Base-by-base conservation (phyloP, 148 eudicot genomes). In the Rheum nobile region DNA sequence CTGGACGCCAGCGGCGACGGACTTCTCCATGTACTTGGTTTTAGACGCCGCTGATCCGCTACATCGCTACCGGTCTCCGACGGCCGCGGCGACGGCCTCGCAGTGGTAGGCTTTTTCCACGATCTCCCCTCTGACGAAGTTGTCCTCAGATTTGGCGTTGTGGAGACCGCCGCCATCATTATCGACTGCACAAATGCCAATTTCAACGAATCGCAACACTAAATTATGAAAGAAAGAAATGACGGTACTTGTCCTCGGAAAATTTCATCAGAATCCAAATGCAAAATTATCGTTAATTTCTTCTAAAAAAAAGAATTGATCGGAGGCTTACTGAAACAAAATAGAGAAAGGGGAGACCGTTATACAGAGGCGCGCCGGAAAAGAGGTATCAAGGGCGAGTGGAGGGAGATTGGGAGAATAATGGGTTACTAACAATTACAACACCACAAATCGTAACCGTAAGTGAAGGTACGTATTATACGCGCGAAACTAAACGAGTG, bases 91-190 rank as follows among this genome's bases (percentile, higher is more conserved):
- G 90, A 89, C 63, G 88, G 86, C 10, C 90, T 73, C 22, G 78
- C 6, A 41, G 43, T 83, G 6, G 78, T 87, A 29, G 84, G 77
- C 65, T 72, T 87, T 37, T 59, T 77, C 31, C 76, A 84, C 1
- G 84, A 42, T 77, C 79, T 72, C n/a, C 74, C 65, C 28, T 41
- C 69, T 10, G 87, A 69, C 7, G 82, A 35, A 17, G 19, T 24
- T 4, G 79, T 46, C 83, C 79, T 85, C 55, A 75, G 77, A 74
- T 85, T 83, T 26, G 82, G 87, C 17, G 91, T 73, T 0, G 84
- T 74, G n/a, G 91, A 80, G 14, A 79, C 79, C 17, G 82, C 82
- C 44, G 87, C 88, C 91, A 90, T 85, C 74, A 72, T 85, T 13
- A 73, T 73, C 77, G 37, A 78, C 31, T 71, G 17, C 46, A 21